Conservation (phyloP, 768 basidiomycete genomes). For the Tubosaeta sp. region DNA sequence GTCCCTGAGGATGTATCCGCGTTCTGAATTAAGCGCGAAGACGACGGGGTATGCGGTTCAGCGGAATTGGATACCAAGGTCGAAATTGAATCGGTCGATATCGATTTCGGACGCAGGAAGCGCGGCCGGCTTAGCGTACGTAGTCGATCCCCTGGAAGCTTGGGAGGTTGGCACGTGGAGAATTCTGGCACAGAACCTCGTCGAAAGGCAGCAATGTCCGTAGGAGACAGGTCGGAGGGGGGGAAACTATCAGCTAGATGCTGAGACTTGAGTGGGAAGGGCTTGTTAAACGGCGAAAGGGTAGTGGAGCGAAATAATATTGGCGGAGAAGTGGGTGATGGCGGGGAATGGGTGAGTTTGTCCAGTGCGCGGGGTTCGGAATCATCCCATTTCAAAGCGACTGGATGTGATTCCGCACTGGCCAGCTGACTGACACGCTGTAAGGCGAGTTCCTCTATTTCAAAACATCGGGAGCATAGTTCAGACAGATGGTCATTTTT, state of each 20-base stretch:
- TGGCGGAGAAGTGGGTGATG: slow-evolving; percentile 24
- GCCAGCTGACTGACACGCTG: slow-evolving; percentile 62
- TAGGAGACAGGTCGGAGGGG: slow-evolving; percentile 3
- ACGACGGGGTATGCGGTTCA: slow-evolving; percentile 7
- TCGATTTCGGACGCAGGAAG: slow-evolving; percentile 43
- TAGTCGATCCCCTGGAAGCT: slow-evolving; percentile 18
- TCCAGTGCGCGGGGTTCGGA: slow-evolving; percentile 1
- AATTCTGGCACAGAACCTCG: slow-evolving; percentile 27
- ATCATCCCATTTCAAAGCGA: slow-evolving; percentile 16
- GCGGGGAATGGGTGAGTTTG: slow-evolving; percentile 9
- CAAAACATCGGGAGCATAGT: slow-evolving; percentile 57
- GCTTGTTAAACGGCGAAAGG: slow-evolving; percentile 34
- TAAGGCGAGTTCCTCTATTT: slow-evolving; percentile 68
- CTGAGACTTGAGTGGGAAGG: not conserved
- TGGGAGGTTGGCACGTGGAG: slow-evolving; percentile 5
- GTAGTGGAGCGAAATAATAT: slow-evolving; percentile 44
- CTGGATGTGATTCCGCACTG: slow-evolving; percentile 9
- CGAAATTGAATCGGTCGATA: slow-evolving; percentile 56
- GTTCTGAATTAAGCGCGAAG: slow-evolving; percentile 2
- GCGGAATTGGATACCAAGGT: slow-evolving; percentile 16
- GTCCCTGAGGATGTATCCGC: slow-evolving; percentile 3
- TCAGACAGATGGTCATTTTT: slow-evolving; percentile 43
- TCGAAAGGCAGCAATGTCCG: slow-evolving; percentile 16
- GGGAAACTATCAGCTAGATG: slow-evolving; percentile 1
- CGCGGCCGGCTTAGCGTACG: slow-evolving; percentile 20